These are phyloP conservation scores for Kickxella alabastrina DNA, from an alignment of 192 early-diverging fungal species.

Conservation along the genomic window DNA sequence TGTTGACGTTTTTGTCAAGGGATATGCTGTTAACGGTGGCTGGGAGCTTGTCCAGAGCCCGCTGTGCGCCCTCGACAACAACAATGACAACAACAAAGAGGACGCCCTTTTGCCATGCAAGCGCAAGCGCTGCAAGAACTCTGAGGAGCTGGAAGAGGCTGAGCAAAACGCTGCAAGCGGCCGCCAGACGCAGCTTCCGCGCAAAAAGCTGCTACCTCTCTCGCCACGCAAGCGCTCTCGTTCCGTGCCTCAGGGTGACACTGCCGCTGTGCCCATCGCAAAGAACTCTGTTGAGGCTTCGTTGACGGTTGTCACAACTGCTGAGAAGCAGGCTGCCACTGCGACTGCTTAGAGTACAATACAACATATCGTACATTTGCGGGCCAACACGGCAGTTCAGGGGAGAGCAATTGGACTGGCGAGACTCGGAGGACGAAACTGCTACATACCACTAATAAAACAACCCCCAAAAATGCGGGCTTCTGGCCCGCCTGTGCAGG, in stretches of 20 bases:
- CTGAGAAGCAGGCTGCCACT: not conserved
- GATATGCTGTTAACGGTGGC: slow-evolving; percentile 24
- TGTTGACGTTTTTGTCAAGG: slow-evolving; percentile 37
- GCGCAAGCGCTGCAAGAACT: slow-evolving; percentile 40
- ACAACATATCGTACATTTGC: not conserved
- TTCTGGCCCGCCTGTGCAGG: not conserved
- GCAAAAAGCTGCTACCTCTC: slow-evolving; percentile 20
- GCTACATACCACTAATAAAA: not conserved
- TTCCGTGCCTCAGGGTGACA: slow-evolving; percentile 20
- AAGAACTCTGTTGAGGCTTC: slow-evolving; percentile 7
- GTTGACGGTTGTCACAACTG: slow-evolving; percentile 8
- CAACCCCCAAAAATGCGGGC: not conserved
- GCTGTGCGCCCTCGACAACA: slow-evolving; percentile 2
- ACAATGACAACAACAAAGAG: no score
- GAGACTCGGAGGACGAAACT: no score
- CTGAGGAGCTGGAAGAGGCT: slow-evolving; percentile 30
- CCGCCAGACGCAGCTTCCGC: slow-evolving; percentile 10
- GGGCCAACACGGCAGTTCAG: no score
- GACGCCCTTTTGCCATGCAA: slow-evolving; percentile 42
- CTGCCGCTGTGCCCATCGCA: slow-evolving; percentile 24
- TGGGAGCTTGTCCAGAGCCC: slow-evolving; percentile 29
- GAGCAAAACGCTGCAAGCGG: slow-evolving; percentile 12
- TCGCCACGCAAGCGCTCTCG: slow-evolving; percentile 51
- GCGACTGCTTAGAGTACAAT: not conserved
- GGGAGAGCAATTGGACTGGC: no score